These are phyloP conservation scores for Podaxis pistillaris DNA, from an alignment of 768 basidiomycete genomes.

Conservation along the genomic window DNA sequence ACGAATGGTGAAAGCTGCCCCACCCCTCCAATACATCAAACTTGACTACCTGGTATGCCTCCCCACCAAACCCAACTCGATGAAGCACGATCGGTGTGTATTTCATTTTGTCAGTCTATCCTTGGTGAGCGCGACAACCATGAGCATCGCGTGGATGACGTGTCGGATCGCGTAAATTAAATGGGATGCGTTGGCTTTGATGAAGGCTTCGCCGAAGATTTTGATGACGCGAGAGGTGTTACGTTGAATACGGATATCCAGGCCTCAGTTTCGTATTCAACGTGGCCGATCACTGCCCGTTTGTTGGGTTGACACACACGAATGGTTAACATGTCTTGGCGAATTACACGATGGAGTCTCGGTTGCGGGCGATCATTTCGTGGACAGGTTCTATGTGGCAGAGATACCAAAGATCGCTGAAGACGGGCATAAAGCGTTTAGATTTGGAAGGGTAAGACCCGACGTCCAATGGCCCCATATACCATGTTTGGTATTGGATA, in stretches of 20 bases:
- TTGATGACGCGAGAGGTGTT: conserved; percentile 84
- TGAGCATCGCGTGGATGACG: conserved; percentile 60
- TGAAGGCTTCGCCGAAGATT: conserved; percentile 79
- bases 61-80: conserved; percentile 61
- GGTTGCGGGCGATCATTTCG: conserved; percentile 67
- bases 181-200: conserved; percentile 8
- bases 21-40: conserved; percentile 80
- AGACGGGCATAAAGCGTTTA: conserved; percentile 94
- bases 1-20: conserved; percentile 91
- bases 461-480: conserved; percentile 52
- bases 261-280: conserved; percentile 95
- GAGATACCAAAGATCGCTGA: conserved; percentile 85
- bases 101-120: conserved; percentile 66
- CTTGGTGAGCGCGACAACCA: conserved; percentile 64
- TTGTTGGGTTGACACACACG: conserved; percentile 90
- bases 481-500: conserved; percentile 45
- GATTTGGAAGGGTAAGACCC: conserved; percentile 89
- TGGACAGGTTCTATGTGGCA: conserved; percentile 82
- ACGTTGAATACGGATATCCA: conserved; percentile 98
- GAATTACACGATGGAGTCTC: conserved; percentile 67
- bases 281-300: conserved; percentile 75
- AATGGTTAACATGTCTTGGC: conserved; percentile 83
- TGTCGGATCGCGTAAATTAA: conserved; percentile 4
- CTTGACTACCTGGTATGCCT: conserved; percentile 60
- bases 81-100: conserved; percentile 66